Percentiles rank a stretch among this genome's conserved stretches.
phyloP scores from a whole-genome alignment of 2,329 filamentous ascomycete species.

The Meredithiella fracta region DNA sequence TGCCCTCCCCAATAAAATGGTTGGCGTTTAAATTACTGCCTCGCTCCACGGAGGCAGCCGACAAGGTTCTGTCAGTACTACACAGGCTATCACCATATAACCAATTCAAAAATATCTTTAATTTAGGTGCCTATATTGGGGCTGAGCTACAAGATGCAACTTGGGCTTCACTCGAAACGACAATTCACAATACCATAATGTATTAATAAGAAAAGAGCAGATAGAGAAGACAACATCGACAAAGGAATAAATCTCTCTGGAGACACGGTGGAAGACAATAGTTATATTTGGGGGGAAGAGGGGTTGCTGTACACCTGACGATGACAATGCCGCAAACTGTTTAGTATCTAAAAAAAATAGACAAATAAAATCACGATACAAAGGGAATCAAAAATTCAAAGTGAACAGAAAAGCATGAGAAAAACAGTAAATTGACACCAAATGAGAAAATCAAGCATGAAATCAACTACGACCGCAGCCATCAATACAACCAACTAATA shows the following conservation, averaged over 20 bases:
- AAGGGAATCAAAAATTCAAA: not conserved
- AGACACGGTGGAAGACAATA: too few relatives aligned
- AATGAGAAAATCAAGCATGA: not conserved
- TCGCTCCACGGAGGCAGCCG: not conserved
- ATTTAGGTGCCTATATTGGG: not conserved
- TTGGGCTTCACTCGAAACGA: too few relatives aligned
- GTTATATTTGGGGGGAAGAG: not conserved
- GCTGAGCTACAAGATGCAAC: too few relatives aligned
- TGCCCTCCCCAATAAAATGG: not conserved
- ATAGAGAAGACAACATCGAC: too few relatives aligned
- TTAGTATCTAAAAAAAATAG: not conserved
- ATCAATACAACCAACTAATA: not conserved
- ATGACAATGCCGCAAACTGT: not conserved
- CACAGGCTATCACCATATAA: not conserved
- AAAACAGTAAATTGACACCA: not conserved
- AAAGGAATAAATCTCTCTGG: too few relatives aligned
- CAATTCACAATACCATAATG: too few relatives aligned
- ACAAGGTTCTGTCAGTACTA: not conserved
- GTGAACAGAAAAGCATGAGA: not conserved
- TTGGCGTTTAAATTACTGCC: not conserved
- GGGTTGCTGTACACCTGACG: not conserved
- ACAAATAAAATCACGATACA: not conserved
- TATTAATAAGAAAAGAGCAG: too few relatives aligned
- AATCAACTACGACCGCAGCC: not conserved
- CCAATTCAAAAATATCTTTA: not conserved